Evolutionary conservation across 768 basidiomycete genomes (phyloP), one percentile per base, ranked within the genome.

Genomic region (Calvatia gigantea): DNA sequence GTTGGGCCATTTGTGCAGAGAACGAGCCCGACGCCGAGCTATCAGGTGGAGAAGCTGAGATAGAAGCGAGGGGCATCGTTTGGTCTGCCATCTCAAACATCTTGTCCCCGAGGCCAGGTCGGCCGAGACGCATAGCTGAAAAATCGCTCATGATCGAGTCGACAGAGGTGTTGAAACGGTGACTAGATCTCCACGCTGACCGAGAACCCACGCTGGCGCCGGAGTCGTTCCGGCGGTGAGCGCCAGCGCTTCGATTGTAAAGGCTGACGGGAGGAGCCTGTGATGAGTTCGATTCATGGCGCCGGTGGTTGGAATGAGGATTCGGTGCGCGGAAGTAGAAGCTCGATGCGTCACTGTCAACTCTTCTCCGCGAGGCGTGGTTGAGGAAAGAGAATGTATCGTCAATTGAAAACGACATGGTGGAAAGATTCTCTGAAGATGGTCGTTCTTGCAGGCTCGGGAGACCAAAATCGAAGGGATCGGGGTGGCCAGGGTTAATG

Each of bases 101-200:
- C 78, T 91, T 93, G 68, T 93, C 91, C 1, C 91, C 90, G 3
- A 92, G 66, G 2, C 85, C 88, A 1, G 91, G 91, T 8, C 90
- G 79, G 1, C 78, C 83, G 0, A 87, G 67, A n/a, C 78, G 73
- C 60, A 74, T 68, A 2, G 69, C 75, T 8, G 87, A 84, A 58
- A 79, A 80, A 43, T 87, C 84, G 60, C 86, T 91, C 63, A 77
- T 68, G 29, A 82, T 67, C 0, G 89, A 91, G 58, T 91, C 89
- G 1, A 78, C 65, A 0, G 87, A 89, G 31, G 67, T 61, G 25
- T 87, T 80, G 14, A 76, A 77, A 3, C 73, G 75, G 57, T 86
- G 85, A 28, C 75, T 76, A 4, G 78, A 0, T 77, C 76, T 19
- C 83, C 84, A 56, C 75, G 72, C 66, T 29, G 32, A 42, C 8